phyloP scores from a whole-genome alignment of 2,329 filamentous ascomycete species.

The Sporothrix sp. region DNA sequence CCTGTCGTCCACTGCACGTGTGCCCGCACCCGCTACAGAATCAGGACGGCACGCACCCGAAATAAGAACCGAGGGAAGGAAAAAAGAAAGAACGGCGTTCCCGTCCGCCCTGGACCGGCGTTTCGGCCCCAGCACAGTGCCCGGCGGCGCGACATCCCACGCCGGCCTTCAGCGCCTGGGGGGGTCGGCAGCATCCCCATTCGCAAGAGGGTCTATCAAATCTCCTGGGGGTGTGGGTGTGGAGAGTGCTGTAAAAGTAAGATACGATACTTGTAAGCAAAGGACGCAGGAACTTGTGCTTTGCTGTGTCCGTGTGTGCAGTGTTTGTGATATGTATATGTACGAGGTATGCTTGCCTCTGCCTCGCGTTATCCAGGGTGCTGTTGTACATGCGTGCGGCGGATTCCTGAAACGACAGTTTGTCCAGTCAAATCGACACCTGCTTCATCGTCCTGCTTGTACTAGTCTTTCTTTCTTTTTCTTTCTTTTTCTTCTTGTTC shows the following conservation, averaged over 20 bases:
- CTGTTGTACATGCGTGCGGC: too few relatives aligned
- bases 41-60: too few relatives aligned
- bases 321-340: too few relatives aligned
- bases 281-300: too few relatives aligned
- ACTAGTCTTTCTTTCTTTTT: too few relatives aligned
- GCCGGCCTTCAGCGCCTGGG: constrained; percentile 3
- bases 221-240: constrained; percentile 12
- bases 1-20: neutral
- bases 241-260: constrained; percentile 9
- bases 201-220: constrained; percentile 15
- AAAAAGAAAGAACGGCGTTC: neutral
- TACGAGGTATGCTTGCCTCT: too few relatives aligned
- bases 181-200: constrained; percentile 16
- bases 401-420: too few relatives aligned
- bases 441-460: too few relatives aligned
- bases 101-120: neutral
- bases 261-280: neutral
- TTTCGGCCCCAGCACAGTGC: constrained; percentile 2
- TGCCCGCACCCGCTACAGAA: neutral
- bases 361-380: too few relatives aligned
- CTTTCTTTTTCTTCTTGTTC: too few relatives aligned
- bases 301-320: too few relatives aligned
- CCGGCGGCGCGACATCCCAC: constrained; percentile 14
- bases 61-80: neutral
- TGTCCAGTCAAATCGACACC: neutral